Evolutionary conservation across 495 filamentous ascomycete species (phyloP), one percentile per base, ranked within the genome.

Genomic region (Arthonia radiata): DNA sequence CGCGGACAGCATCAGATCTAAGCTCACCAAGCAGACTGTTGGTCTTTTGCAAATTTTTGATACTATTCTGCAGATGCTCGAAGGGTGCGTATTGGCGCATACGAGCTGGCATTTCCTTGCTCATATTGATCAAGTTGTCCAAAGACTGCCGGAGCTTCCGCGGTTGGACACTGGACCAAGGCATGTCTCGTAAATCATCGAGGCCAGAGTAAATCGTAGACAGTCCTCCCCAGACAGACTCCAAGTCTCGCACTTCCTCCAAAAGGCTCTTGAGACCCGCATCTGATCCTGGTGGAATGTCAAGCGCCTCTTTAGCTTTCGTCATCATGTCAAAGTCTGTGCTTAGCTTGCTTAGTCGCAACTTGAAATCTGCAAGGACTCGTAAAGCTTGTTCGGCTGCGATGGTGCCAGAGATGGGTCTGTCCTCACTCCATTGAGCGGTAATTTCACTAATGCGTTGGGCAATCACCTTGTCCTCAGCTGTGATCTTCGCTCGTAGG

Each of bases 81-180:
- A 99, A 99, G 8, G 86, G 89, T 35, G 86, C 86, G 47, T 99
- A 99, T 40, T 99, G 86, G 25, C 86, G 69, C 89, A 94, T 99
- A 24, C 86, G 69, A 47, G 78, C 90, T 0, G 86, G 86, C 86
- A 99, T 99, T 32, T 94, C 82, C 53, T 91, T 99, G 25, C 81
- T 92, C 72, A 91, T 86, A 52, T 90, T 91, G 42, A 93, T 76
- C 16, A 94, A 59, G 18, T 68, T 66, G 41, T 99, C 86, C 26
- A 99, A 65, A 10, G 77, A 71, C 31, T 75, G 63, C 16, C 89
- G 64, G 32, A 94, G 63, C 49, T 93, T 94, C 24, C 86, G 61
- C 2, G 86, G 80, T 39, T 92, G 75, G 2, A 94, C 71, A 42
- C 73, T 91, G 17, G 70, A 80, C 86, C 86, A 99, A 1, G 81